Evolutionary conservation across 176 grass and related monocot species (phyloP).

Genomic region (Carex kokanica): DNA sequence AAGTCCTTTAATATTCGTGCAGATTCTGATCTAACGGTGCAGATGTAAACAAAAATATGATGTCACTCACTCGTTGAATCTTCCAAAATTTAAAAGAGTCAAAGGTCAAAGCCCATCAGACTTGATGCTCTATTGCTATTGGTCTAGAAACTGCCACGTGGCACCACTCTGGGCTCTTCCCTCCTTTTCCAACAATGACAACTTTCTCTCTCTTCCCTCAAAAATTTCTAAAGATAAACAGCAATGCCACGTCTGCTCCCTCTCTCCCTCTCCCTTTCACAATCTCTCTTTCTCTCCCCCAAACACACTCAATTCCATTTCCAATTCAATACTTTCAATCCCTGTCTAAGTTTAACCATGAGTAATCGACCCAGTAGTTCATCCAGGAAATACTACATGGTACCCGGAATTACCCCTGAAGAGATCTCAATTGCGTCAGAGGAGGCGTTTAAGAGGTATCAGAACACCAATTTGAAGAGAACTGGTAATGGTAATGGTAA

Average conservation of each 20-base stretch:
- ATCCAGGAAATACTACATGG: background rate
- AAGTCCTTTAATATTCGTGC: too few species aligned
- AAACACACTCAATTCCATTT: background rate
- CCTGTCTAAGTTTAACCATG: constrained; percentile 21
- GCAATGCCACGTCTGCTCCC: constrained; percentile 43
- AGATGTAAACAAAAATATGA: too few species aligned
- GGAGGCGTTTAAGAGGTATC: constrained; percentile 43
- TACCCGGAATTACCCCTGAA: constrained; percentile 46
- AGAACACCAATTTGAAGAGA: constrained; percentile 36
- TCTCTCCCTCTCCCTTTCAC: constrained; percentile 18
- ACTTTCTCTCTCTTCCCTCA: background rate
- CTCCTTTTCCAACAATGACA: constrained; percentile 29
- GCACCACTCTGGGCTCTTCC: constrained; percentile 35
- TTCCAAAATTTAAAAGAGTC: background rate
- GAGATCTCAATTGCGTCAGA: constrained; percentile 37
- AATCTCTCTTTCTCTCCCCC: constrained; percentile 34
- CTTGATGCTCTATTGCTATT: background rate
- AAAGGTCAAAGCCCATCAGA: background rate
- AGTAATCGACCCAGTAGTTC: constrained; percentile 5
- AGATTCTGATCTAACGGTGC: too few species aligned
- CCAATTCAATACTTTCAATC: background rate
- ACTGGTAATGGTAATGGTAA: constrained; percentile 12
- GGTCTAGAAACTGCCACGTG: constrained; percentile 38
- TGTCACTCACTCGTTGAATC: too few species aligned
- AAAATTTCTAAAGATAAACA: constrained; percentile 25